Evolutionary conservation across 306 rosid species (phyloP).

Genomic region (Mimosa bimucronata): DNA sequence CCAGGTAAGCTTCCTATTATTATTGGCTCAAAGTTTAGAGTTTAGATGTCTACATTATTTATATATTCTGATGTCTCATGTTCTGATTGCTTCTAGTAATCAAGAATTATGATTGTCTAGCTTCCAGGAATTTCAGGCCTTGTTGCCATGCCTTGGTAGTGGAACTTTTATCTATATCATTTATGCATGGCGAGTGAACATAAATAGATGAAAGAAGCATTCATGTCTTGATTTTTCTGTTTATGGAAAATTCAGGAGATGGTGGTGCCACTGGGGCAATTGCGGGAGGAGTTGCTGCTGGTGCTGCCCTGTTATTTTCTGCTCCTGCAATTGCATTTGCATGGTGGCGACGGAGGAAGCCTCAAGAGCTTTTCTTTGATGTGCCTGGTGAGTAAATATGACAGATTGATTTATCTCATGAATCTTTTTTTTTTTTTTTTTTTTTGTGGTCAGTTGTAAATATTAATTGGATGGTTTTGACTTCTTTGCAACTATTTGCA

Average conservation of each 20-base stretch:
- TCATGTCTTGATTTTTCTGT: conserved; percentile 30
- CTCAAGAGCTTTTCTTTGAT: conserved; percentile 96
- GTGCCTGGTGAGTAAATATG: conserved; percentile 77
- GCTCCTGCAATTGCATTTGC: conserved; percentile 99
- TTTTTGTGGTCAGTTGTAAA: neutral
- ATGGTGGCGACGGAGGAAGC: conserved; percentile 99
- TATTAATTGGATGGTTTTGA: conserved; percentile 31
- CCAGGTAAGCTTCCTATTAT: conserved; percentile 69
- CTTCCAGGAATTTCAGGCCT: neutral
- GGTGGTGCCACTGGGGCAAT: conserved; percentile 93
- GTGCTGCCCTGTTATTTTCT: conserved; percentile 95
- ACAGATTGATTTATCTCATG: conserved; percentile 16
- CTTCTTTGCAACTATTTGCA: conserved; percentile 43
- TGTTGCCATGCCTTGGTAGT: neutral
- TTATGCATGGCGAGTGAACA: neutral
- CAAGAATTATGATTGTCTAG: neutral
- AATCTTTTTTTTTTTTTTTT: neutral
- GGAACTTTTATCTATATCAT: neutral
- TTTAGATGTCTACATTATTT: conserved; percentile 20
- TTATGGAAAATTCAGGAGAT: conserved; percentile 63
- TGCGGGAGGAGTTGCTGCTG: conserved; percentile 99
- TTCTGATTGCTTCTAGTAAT: conserved; percentile 1
- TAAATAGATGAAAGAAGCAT: conserved; percentile 12
- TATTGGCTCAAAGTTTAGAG: conserved; percentile 11
- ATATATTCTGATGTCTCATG: neutral